Evolutionary conservation across 2,329 filamentous ascomycete genomes (phyloP).

Genomic region (Penicillium sp.): DNA sequence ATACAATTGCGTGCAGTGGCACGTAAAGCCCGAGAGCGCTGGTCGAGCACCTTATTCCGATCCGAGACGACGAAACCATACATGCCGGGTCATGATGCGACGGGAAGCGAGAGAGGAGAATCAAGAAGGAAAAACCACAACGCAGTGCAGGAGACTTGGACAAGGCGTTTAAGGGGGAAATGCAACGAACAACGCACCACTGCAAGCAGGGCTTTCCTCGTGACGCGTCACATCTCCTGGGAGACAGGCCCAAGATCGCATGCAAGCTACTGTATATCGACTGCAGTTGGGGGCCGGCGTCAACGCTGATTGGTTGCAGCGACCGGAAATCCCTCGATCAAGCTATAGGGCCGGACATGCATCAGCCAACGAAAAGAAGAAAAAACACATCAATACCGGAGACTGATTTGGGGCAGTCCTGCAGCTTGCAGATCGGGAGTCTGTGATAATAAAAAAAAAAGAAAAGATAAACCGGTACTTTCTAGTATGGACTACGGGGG

Average conservation of each 20-base stretch:
- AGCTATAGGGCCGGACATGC: conserved; percentile 4
- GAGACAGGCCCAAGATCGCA: conserved; percentile 1
- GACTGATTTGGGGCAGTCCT: background rate
- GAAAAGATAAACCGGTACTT: conserved; percentile 1
- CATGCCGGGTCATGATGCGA: conserved; percentile 16
- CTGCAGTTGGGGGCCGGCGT: background rate
- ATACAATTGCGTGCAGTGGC: background rate
- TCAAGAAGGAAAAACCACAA: background rate
- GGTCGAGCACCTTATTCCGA: conserved; percentile 9
- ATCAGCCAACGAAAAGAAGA: background rate
- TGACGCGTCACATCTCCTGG: conserved; percentile 9
- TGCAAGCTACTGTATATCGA: conserved; percentile 11
- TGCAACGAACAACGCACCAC: conserved; percentile 8
- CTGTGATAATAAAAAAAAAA: background rate
- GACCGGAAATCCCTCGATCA: background rate
- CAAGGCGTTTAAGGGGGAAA: conserved; percentile 1
- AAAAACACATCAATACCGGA: conserved; percentile 9
- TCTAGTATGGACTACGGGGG: conserved; percentile 12
- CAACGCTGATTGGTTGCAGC: conserved; percentile 2
- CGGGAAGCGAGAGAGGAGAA: background rate
- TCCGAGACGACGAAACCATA: background rate
- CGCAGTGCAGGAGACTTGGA: background rate
- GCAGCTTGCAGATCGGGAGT: conserved; percentile 5
- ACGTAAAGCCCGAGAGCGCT: conserved; percentile 1
- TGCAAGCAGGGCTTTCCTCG: background rate